Conservation (phyloP, 805 yeast species). For the Kodamaea laetipori region DNA sequence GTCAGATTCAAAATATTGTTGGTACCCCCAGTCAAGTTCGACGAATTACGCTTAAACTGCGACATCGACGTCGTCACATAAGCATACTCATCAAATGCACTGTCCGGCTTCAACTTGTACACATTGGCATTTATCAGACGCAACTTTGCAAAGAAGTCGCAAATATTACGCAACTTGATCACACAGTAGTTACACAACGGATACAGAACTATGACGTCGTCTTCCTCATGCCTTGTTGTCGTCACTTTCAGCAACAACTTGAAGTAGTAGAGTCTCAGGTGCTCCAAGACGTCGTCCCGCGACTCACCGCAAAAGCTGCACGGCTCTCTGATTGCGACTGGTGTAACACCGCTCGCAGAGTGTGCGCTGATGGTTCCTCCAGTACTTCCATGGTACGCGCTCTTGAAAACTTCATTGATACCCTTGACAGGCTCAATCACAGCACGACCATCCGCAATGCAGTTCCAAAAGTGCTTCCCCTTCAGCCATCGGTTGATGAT, state of each 20-base stretch:
- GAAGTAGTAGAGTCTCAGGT: constrained; percentile 74
- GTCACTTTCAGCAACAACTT: constrained; percentile 39
- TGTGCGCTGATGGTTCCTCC: constrained; percentile 14
- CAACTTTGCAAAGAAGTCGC: constrained; percentile 80
- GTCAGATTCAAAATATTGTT: constrained; percentile 4
- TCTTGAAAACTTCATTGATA: constrained; percentile 70
- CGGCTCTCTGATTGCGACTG: constrained; percentile 72
- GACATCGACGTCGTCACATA: constrained; percentile 21
- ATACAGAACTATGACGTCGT: constrained; percentile 44
- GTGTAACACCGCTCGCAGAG: constrained; percentile 53
- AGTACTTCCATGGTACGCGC: constrained; percentile 29
- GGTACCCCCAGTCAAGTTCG: not conserved
- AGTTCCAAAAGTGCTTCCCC: constrained; percentile 55
- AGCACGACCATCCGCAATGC: constrained; percentile 78
- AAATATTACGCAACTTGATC: constrained; percentile 72
- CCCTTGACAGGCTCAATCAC: constrained; percentile 86
- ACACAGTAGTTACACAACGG: constrained; percentile 85
- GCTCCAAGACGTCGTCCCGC: constrained; percentile 68
- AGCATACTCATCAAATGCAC: constrained; percentile 29
- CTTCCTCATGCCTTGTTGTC: constrained; percentile 18
- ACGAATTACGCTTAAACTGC: constrained; percentile 30
- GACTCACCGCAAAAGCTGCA: constrained; percentile 86
- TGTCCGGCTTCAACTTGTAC: constrained; percentile 54
- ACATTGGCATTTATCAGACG: constrained; percentile 57
- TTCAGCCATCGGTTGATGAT: constrained; percentile 45